A percentile compares a stretch with the other conserved stretches of the same genome.
Conservation (phyloP, 768 basidiomycete genomes). For the Coprinellus micaceus region DNA sequence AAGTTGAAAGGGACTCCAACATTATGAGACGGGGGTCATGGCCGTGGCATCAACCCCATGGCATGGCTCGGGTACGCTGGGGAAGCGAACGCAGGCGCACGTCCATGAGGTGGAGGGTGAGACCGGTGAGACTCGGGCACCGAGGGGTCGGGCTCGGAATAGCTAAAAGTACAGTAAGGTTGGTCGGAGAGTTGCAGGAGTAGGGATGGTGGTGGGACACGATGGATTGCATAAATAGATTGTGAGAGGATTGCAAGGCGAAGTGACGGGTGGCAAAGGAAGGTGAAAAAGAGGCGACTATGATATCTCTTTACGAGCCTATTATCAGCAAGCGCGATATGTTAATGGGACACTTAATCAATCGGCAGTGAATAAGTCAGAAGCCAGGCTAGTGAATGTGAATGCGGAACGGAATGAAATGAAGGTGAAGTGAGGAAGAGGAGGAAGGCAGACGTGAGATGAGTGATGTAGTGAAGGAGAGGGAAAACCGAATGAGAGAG, state of each 20-base stretch:
- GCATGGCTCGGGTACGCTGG: no score
- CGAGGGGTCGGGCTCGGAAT: no score
- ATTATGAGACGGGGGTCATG: no score
- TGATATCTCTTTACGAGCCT: not conserved
- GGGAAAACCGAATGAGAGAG: not conserved
- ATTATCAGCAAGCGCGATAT: not conserved
- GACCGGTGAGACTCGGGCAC: no score
- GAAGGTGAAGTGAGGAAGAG: not conserved
- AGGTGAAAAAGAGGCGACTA: not conserved
- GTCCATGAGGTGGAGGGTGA: no score
- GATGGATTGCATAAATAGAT: conserved; percentile 1
- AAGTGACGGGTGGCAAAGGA: not conserved
- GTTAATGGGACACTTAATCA: not conserved
- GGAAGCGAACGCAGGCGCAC: no score
- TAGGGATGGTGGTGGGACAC: no score
- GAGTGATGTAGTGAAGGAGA: no score
- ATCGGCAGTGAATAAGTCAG: not conserved
- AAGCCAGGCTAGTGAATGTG: not conserved
- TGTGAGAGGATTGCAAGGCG: not conserved
- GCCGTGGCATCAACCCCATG: no score
- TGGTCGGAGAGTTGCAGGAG: no score
- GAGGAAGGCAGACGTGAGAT: not conserved
- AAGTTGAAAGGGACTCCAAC: no score
- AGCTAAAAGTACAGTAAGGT: no score
- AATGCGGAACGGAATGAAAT: not conserved